phyloP scores from a whole-genome alignment of 1,284 basidiomycete genomes.

The Volvariella surrecta region DNA sequence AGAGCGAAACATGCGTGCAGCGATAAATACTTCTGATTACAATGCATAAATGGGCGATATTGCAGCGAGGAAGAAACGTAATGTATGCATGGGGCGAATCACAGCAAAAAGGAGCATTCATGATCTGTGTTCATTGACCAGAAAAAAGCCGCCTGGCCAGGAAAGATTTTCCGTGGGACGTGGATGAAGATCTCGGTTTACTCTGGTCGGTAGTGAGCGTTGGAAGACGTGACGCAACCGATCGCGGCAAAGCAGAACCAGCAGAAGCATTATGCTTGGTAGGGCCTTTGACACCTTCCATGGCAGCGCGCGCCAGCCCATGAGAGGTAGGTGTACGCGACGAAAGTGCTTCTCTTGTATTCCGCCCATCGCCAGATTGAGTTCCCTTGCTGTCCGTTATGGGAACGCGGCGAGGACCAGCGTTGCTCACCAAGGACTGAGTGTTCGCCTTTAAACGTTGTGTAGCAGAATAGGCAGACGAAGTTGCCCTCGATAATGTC shows the following conservation, averaged over 20 bases:
- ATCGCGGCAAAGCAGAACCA: neutral
- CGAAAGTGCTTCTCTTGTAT: no score
- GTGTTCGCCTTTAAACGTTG: no score
- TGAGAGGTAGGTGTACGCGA: no score
- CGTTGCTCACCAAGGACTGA: no score
- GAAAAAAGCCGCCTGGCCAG: neutral
- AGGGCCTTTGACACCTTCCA: conserved; percentile 12
- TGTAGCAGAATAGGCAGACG: no score
- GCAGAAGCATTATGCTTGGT: conserved; percentile 8
- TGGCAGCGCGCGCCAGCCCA: no score
- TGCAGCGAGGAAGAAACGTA: neutral
- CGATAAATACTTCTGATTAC: neutral
- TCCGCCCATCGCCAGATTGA: no score
- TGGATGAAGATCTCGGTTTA: neutral
- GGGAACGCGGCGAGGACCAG: conserved; percentile 25
- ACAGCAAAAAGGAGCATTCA: conserved; percentile 3
- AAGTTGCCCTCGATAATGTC: no score
- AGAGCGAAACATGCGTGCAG: neutral
- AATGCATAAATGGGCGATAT: neutral
- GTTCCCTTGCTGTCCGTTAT: conserved; percentile 8
- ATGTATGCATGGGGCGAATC: neutral
- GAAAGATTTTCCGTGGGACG: neutral
- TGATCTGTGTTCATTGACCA: neutral
- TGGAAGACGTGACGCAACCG: neutral
- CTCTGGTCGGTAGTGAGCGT: neutral